Evolutionary conservation across 371 early-diverging fungal species (phyloP).

Genomic region (Sporodiniella umbellata): DNA sequence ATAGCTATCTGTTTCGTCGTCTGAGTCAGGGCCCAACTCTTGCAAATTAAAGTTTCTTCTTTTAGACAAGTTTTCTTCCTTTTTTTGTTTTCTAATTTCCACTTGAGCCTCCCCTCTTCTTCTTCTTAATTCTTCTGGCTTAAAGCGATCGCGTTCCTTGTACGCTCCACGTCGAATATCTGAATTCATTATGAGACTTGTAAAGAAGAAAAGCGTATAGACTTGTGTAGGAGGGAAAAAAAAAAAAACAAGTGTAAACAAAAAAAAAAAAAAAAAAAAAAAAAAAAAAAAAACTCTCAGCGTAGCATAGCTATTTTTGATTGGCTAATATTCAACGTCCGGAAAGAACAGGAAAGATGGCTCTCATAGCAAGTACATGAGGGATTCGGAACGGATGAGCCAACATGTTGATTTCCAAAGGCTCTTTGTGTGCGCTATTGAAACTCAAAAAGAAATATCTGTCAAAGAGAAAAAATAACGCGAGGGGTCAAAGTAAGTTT

Average conservation of each 20-base stretch:
- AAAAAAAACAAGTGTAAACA: background rate
- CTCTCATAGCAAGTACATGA: too few relatives aligned
- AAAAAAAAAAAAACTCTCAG: too few relatives aligned
- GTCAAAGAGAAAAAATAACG: too few relatives aligned
- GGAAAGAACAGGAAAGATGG: too few relatives aligned
- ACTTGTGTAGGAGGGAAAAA: too few relatives aligned
- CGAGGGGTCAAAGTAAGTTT: too few relatives aligned
- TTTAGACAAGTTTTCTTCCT: conserved; percentile 92
- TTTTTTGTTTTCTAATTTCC: conserved; percentile 93
- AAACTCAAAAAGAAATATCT: too few relatives aligned
- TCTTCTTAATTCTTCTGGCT: conserved; percentile 90
- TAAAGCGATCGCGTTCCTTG: conserved; percentile 85
- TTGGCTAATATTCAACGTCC: too few relatives aligned
- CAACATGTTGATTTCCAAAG: too few relatives aligned
- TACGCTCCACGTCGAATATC: conserved; percentile 62
- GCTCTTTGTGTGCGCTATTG: too few relatives aligned
- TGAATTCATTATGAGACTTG: background rate
- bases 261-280: background rate
- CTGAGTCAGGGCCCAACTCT: conserved; percentile 67
- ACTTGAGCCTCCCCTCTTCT: conserved; percentile 91
- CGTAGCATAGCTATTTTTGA: too few relatives aligned
- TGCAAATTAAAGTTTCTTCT: conserved; percentile 76
- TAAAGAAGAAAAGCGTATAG: background rate
- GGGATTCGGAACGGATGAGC: too few relatives aligned
- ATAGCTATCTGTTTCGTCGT: conserved; percentile 72